Evolutionary conservation across 352 stramenopile genomes (phyloP).

Genomic region (Phytophthora chlamydospora): DNA sequence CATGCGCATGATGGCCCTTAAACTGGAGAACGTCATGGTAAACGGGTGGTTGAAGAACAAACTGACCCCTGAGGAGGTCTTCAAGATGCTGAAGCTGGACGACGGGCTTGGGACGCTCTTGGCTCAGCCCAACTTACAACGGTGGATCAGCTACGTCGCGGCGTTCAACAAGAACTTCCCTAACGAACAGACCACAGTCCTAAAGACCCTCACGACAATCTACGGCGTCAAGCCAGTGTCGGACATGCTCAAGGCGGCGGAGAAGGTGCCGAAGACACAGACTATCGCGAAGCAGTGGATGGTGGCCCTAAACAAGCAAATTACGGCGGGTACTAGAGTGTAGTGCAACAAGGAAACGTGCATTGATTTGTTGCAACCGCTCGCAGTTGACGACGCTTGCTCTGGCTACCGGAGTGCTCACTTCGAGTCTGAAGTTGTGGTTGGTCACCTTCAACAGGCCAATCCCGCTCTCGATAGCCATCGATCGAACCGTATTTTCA

Average conservation of each 20-base stretch:
- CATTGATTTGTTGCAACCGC: too few species aligned
- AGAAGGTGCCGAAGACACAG: constrained; percentile 5
- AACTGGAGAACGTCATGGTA: neutral
- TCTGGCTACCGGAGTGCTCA: too few species aligned
- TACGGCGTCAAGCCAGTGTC: constrained; percentile 8
- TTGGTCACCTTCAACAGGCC: too few species aligned
- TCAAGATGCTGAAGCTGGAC: constrained; percentile 13
- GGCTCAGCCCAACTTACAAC: neutral
- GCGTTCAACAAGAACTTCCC: constrained; percentile 9
- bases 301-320: too few species aligned
- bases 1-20: neutral
- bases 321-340: too few species aligned
- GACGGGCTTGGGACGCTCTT: constrained; percentile 6
- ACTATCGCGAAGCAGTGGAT: constrained; percentile 2
- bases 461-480: too few species aligned
- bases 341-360: too few species aligned
- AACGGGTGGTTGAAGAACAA: neutral
- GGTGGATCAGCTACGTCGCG: constrained; percentile 3
- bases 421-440: too few species aligned
- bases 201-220: constrained; percentile 15
- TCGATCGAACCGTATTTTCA: too few species aligned
- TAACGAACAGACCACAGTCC: constrained; percentile 7
- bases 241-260: constrained; percentile 13
- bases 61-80: neutral
- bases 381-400: too few species aligned